These are phyloP conservation scores for Terana coerulea DNA, from an alignment of 768 basidiomycete genomes.

Conservation along the genomic window DNA sequence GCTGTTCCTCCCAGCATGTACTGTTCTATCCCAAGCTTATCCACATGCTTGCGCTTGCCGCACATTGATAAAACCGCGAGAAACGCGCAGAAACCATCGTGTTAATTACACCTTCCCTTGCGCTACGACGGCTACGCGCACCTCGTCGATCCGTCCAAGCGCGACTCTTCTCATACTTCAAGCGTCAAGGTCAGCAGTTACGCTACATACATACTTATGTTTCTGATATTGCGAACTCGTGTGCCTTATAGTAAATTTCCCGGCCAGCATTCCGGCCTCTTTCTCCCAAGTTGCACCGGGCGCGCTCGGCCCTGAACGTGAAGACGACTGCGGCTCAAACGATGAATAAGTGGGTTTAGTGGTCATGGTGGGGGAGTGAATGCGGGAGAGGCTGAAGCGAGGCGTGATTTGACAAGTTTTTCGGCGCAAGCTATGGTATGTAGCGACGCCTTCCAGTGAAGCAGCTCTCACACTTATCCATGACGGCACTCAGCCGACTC, in stretches of 20 bases:
- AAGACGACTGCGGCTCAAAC: constrained; percentile 7
- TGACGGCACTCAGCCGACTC: background rate
- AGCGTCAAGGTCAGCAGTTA: background rate
- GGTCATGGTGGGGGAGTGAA: constrained; percentile 35
- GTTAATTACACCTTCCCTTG: too few species aligned
- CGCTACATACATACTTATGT: too few species aligned
- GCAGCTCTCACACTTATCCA: constrained; percentile 8
- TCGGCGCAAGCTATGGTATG: constrained; percentile 77
- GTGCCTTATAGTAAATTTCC: constrained; percentile 4
- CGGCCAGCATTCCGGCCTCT: constrained; percentile 7
- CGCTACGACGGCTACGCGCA: too few species aligned
- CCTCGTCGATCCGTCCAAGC: background rate
- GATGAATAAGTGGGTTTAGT: constrained; percentile 11
- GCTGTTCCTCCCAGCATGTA: too few species aligned
- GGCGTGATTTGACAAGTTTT: constrained; percentile 62
- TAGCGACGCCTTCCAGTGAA: constrained; percentile 79
- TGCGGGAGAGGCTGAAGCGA: constrained; percentile 35
- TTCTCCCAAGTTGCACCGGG: constrained; percentile 10
- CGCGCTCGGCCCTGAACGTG: constrained; percentile 4
- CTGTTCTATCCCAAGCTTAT: too few species aligned
- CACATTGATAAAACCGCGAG: too few species aligned
- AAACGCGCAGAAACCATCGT: too few species aligned
- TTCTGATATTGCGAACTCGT: background rate
- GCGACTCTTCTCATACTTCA: background rate
- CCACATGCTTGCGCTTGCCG: too few species aligned